These are phyloP conservation scores for Phytopythium vexans DNA, from an alignment of 352 stramenopile genomes.

Conservation along the genomic window DNA sequence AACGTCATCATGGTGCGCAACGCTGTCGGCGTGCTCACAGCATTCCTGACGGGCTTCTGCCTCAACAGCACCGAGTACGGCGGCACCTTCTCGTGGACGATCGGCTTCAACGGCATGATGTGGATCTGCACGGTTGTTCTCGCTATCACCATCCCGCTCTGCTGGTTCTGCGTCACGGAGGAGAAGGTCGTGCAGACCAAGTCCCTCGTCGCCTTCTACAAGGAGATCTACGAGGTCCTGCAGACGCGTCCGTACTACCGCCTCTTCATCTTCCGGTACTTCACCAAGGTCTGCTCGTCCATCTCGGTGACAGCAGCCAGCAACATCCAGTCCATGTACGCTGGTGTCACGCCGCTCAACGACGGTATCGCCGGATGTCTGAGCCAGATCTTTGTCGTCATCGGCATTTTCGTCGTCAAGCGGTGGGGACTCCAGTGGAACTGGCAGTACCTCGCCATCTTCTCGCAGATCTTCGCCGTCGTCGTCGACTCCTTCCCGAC, in stretches of 20 bases:
- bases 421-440: slow-evolving; percentile 42
- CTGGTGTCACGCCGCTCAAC: slow-evolving; percentile 21
- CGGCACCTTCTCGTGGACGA: slow-evolving; percentile 37
- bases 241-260: slow-evolving; percentile 29
- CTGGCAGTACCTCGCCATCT: slow-evolving; percentile 31
- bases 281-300: slow-evolving; percentile 24
- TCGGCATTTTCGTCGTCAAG: slow-evolving; percentile 26
- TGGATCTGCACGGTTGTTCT: slow-evolving; percentile 18
- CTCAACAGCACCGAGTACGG: slow-evolving; percentile 43
- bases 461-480: slow-evolving; percentile 24
- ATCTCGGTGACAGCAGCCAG: slow-evolving; percentile 21
- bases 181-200: slow-evolving; percentile 14
- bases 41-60: slow-evolving; percentile 35
- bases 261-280: slow-evolving; percentile 28
- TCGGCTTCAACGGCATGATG: slow-evolving; percentile 46
- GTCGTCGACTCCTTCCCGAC: slow-evolving; percentile 28
- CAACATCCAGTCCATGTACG: slow-evolving; percentile 26
- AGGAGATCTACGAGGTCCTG: slow-evolving; percentile 30
- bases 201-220: slow-evolving; percentile 17
- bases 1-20: slow-evolving; percentile 28
- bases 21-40: slow-evolving; percentile 18
- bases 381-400: slow-evolving; percentile 16
- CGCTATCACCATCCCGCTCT: slow-evolving; percentile 23
- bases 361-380: slow-evolving; percentile 20
- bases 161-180: slow-evolving; percentile 40